Conservation (phyloP, 345 rosid genomes). For the Noccaea bulbosa region DNA sequence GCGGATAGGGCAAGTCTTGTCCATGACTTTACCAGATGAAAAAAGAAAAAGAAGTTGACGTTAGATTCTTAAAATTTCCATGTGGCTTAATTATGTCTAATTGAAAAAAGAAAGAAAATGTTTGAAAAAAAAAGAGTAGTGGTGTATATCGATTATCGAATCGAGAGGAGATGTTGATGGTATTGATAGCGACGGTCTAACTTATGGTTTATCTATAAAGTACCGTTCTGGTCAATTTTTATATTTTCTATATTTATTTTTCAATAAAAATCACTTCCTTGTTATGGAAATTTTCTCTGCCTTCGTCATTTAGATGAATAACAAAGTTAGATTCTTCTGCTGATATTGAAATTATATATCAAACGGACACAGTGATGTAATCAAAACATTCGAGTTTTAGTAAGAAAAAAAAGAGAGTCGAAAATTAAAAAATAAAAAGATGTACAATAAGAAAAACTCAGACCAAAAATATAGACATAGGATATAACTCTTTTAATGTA, state of each 20-base stretch:
- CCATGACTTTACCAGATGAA: conserved; percentile 84
- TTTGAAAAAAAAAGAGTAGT: conserved; percentile 27
- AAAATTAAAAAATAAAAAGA: background rate
- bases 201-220: conserved; percentile 45
- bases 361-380: conserved; percentile 16
- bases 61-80: conserved; percentile 25
- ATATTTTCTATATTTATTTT: background rate
- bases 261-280: background rate
- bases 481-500: conserved; percentile 45
- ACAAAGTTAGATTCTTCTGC: background rate
- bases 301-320: background rate
- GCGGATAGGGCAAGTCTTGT: conserved; percentile 90
- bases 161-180: conserved; percentile 46
- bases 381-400: background rate
- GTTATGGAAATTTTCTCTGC: background rate
- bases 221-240: conserved; percentile 32
- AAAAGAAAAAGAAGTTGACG: conserved; percentile 21
- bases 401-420: background rate
- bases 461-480: conserved; percentile 40
- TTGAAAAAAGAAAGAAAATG: conserved; percentile 8
- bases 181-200: conserved; percentile 45
- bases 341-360: background rate
- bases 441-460: conserved; percentile 15
- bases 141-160: conserved; percentile 12
- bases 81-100: conserved; percentile 42